Base-by-base conservation (phyloP, 2,329 filamentous ascomycete species). In the Colletotrichum phormii region DNA sequence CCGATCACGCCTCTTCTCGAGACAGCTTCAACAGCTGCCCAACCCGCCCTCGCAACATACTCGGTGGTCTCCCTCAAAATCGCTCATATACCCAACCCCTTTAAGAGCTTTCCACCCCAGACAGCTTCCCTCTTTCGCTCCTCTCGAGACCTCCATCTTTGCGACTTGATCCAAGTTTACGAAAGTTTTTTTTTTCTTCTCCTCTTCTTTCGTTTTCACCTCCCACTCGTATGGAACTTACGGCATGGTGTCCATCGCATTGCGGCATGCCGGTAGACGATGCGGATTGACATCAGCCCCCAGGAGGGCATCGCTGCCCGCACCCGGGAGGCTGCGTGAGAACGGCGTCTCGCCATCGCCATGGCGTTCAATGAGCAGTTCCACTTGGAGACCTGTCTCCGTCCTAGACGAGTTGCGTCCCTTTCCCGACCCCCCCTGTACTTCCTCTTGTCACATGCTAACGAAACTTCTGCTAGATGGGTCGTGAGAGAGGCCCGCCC, bases 401-500 rank as follows among this genome's bases (percentile, higher is more conserved):
- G 88, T 91, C 29, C 82, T 92, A 18, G 90, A 92, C 79, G 90
- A 92, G 90, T 92, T 92, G 84, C 77, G 88, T 18, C 78, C 37
- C 18, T 49, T 73, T 53, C 73, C 37, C 26, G 26, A 62, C 58
- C 66, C 59, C 18, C n/a, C 18, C 51, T 31, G 31, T 13, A 57
- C 13, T 60, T 18, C 13, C 64, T 31, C 57, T 51, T 11, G 37
- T 60, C 71, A 63, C 66, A 78, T 71, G 77, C 67, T 67, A 63
- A 66, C 49, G 67, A 68, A 68, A 49, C 75, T 68, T 46, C 59
- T 71, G 15, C 55, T 77, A 97, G 95, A 87, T 98, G 95, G 95
- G 96, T 98, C 64, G 92, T 94, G 75, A 94, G 93, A 79, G 95
- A 98, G 81, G 95, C 95, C 61, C 90, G 95, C 64, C 97, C 97